phyloP scores from a whole-genome alignment of 768 basidiomycete genomes.

The Cystofilobasidium capitatum region DNA sequence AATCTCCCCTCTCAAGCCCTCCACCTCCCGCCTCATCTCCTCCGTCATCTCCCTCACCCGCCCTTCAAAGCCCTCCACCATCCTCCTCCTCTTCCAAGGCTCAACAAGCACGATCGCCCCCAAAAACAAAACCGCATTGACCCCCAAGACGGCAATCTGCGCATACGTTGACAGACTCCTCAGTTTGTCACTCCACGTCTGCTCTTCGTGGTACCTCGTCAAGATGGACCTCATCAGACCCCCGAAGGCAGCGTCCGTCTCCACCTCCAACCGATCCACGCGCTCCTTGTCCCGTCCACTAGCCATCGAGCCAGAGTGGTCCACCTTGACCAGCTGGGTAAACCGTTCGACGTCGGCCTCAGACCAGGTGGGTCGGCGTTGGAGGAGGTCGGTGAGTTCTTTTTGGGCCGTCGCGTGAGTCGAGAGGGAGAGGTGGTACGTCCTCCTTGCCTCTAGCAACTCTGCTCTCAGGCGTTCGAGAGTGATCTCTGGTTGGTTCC shows the following conservation, averaged over 20 bases:
- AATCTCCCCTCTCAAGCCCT: conserved; percentile 21
- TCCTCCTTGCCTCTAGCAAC: conserved; percentile 61
- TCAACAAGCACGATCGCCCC: conserved; percentile 84
- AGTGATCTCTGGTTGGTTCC: conserved; percentile 68
- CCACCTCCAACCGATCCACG: conserved; percentile 61
- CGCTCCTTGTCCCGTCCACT: conserved; percentile 60
- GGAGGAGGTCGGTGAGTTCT: conserved; percentile 89
- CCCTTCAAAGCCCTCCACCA: conserved; percentile 81
- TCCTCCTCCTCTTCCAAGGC: conserved; percentile 82
- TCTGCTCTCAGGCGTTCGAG: conserved; percentile 59
- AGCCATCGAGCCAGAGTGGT: conserved; percentile 74
- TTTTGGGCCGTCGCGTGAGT: conserved; percentile 76
- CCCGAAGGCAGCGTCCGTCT: conserved; percentile 73
- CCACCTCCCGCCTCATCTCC: conserved; percentile 38
- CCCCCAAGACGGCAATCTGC: conserved; percentile 67
- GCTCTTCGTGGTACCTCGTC: conserved; percentile 48
- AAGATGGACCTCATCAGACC: conserved; percentile 81
- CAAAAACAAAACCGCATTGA: conserved; percentile 84
- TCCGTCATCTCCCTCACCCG: conserved; percentile 53
- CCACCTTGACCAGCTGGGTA: conserved; percentile 78
- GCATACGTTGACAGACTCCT: conserved; percentile 91
- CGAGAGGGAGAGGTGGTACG: conserved; percentile 67
- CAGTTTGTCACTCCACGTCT: conserved; percentile 98
- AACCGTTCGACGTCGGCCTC: conserved; percentile 76
- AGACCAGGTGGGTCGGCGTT: conserved; percentile 90